Percentiles rank a stretch among this genome's conserved stretches.
These are phyloP conservation scores for Acer yangbiense DNA, from an alignment of 345 rosid genomes.

Conservation along the genomic window DNA sequence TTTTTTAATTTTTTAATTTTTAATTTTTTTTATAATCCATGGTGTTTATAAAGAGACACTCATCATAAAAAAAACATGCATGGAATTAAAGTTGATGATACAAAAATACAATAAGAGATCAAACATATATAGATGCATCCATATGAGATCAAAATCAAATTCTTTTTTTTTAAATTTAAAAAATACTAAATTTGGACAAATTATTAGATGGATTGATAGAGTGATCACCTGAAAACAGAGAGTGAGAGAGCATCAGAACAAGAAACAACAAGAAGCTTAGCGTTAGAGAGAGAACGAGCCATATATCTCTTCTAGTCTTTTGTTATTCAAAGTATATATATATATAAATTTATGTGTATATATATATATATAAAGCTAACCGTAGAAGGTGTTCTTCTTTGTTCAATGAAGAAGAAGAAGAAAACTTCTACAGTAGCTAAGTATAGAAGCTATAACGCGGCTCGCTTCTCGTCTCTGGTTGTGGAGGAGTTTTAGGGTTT, in stretches of 20 bases:
- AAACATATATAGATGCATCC: not conserved
- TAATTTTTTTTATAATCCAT: no score
- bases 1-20: no score
- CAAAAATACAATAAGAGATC: not conserved
- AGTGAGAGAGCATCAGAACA: conserved; percentile 25
- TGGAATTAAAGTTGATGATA: no score
- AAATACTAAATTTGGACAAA: not conserved
- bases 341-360: not conserved
- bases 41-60: no score
- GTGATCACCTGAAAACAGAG: conserved; percentile 32
- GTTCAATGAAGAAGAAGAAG: not conserved
- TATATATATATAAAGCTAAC: not conserved
- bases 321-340: not conserved
- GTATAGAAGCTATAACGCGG: not conserved
- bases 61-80: no score
- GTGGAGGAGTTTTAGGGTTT: not conserved
- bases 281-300: conserved; percentile 39
- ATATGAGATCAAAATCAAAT: not conserved
- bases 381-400: conserved; percentile 19
- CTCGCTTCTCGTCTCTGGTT: not conserved
- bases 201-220: no score
- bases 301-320: conserved; percentile 12
- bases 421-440: conserved; percentile 18
- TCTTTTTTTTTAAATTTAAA: no score
- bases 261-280: conserved; percentile 31